These are phyloP conservation scores for Escallonia rubra DNA, from an alignment of 129 eudicot genomes.

Conservation along the genomic window DNA sequence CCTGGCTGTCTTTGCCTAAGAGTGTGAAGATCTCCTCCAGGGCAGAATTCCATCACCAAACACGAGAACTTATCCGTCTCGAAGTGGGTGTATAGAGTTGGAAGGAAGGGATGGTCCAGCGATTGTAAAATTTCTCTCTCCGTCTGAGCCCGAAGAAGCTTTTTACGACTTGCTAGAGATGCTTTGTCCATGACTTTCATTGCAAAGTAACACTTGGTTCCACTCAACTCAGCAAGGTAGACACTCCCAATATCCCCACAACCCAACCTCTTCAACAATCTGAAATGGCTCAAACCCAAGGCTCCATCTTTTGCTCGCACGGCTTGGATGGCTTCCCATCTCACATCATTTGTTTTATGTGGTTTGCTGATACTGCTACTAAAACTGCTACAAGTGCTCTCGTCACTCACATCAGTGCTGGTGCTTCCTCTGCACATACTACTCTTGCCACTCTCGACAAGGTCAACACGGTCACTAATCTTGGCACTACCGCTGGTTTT, in stretches of 20 bases:
- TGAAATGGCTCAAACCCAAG: slow-evolving; percentile 39
- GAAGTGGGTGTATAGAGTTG: slow-evolving; percentile 34
- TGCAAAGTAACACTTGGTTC: slow-evolving; percentile 36
- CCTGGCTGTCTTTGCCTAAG: slow-evolving; percentile 43
- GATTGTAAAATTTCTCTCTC: slow-evolving; percentile 40
- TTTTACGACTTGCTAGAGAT: slow-evolving; percentile 30
- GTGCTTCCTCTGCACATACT: slow-evolving; percentile 40
- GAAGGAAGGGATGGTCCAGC: slow-evolving; percentile 42
- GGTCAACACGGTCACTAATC: slow-evolving; percentile 27
- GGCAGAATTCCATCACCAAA: slow-evolving; percentile 43
- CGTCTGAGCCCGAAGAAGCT: slow-evolving; percentile 42
- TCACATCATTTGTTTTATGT: slow-evolving; percentile 33
- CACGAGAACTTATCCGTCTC: slow-evolving; percentile 47
- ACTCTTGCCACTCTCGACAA: slow-evolving; percentile 37
- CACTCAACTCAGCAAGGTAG: slow-evolving; percentile 36
- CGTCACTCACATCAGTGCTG: slow-evolving; percentile 38
- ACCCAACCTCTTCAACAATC: slow-evolving; percentile 37
- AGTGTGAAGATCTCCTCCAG: slow-evolving; percentile 43
- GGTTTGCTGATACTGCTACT: slow-evolving; percentile 35
- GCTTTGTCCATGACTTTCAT: slow-evolving; percentile 47
- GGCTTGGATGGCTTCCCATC: slow-evolving; percentile 46
- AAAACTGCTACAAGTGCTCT: slow-evolving; percentile 38
- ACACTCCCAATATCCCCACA: slow-evolving; percentile 50
- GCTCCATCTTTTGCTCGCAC: slow-evolving; percentile 31
- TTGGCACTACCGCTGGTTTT: slow-evolving; percentile 37